Conservation (phyloP, 768 basidiomycete genomes). For the Suillus variegatus region DNA sequence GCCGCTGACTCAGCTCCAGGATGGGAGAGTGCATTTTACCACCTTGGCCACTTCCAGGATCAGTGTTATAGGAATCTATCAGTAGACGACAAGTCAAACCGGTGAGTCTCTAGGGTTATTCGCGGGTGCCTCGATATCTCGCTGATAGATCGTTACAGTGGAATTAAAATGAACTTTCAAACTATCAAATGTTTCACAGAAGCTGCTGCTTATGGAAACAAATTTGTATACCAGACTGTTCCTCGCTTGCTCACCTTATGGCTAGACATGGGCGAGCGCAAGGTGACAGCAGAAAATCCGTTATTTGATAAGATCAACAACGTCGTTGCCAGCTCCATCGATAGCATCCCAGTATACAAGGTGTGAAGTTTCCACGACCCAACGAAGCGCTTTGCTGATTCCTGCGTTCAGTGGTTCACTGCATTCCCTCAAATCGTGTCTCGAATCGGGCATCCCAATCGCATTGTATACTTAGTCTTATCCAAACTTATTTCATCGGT, state of each 20-base stretch:
- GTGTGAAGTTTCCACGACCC: conserved; percentile 37
- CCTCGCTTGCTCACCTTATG: conserved; percentile 93
- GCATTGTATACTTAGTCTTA: conserved; percentile 59
- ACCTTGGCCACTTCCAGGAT: conserved; percentile 89
- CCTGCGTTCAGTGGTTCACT: conserved; percentile 76
- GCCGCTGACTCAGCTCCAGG: conserved; percentile 52
- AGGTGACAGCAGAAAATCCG: conserved; percentile 29
- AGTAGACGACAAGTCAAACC: conserved; percentile 48
- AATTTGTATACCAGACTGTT: conserved; percentile 95
- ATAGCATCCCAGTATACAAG: conserved; percentile 76
- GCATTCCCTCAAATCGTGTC: conserved; percentile 98
- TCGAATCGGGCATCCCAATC: conserved; percentile 77
- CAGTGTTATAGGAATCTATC: conserved; percentile 63
- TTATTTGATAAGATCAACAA: conserved; percentile 58
- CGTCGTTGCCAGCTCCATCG: conserved; percentile 54
- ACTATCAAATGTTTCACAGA: conserved; percentile 68
- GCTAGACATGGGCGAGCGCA: conserved; percentile 82
- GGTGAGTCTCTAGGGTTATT: conserved; percentile 36
- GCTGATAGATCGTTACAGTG: conserved; percentile 38
- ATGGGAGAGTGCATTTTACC: conserved; percentile 85
- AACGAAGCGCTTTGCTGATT: conserved; percentile 7
- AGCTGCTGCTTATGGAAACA: conserved; percentile 82
- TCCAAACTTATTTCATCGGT: conserved; percentile 69
- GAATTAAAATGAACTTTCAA: conserved; percentile 61
- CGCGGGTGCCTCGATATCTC: not conserved